Conservation (phyloP, 2,329 filamentous ascomycete genomes). For the Penicillium sp. region DNA sequence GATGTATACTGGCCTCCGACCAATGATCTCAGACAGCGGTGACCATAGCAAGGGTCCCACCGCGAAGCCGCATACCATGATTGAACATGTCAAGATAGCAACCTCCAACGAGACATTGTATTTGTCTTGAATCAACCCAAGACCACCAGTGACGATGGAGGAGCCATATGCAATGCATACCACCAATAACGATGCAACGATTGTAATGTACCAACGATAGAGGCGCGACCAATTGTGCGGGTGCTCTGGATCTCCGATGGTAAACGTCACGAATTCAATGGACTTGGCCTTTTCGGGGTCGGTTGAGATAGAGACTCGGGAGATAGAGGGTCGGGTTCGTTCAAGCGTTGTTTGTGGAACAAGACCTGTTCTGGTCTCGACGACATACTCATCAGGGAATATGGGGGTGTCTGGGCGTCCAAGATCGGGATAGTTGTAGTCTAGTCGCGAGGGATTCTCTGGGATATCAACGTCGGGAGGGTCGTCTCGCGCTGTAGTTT, state of each 20-base stretch:
- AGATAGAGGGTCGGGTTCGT: slow-evolving; percentile 22
- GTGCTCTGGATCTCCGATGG: slow-evolving; percentile 65
- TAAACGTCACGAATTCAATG: slow-evolving; percentile 58
- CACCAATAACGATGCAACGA: slow-evolving; percentile 70
- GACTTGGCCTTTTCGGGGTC: slow-evolving; percentile 31
- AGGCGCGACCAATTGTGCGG: slow-evolving; percentile 75
- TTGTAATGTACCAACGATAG: slow-evolving; percentile 78
- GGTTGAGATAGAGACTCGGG: slow-evolving; percentile 8
- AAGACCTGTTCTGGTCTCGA: slow-evolving; percentile 24
- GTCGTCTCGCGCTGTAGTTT: slow-evolving; percentile 23
- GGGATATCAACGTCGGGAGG: slow-evolving; percentile 25
- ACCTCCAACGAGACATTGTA: slow-evolving; percentile 72
- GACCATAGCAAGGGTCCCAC: slow-evolving; percentile 44
- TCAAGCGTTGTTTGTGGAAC: slow-evolving; percentile 19
- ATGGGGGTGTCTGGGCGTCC: slow-evolving; percentile 20
- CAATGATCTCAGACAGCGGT: slow-evolving; percentile 33
- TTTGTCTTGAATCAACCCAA: slow-evolving; percentile 59
- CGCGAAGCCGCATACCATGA: slow-evolving; percentile 77
- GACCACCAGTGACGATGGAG: slow-evolving; percentile 71
- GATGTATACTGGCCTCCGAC: slow-evolving; percentile 34
- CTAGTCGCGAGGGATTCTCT: slow-evolving; percentile 21
- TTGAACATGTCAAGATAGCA: slow-evolving; percentile 64
- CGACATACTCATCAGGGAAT: slow-evolving; percentile 22
- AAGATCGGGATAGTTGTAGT: slow-evolving; percentile 32
- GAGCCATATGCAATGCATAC: slow-evolving; percentile 68